A percentile compares a stretch with the other conserved stretches of the same genome.
Conservation (phyloP, 1,139 yeast genomes). For the Taphrina deformans region DNA sequence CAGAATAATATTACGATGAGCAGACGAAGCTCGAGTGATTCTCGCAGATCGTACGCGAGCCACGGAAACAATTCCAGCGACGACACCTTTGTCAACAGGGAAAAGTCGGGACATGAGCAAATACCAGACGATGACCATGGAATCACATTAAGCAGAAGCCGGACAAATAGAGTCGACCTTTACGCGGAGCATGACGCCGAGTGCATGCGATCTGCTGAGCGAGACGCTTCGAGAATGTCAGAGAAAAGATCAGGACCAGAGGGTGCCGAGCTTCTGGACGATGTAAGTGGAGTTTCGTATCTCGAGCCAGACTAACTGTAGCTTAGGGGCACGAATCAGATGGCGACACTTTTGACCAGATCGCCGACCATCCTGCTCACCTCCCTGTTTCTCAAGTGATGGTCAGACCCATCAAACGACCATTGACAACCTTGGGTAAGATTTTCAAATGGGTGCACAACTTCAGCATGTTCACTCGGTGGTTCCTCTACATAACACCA, state of each 20-base stretch:
- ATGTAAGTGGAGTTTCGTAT: background rate
- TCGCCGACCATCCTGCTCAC: constrained; percentile 28
- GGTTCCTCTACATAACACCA: constrained; percentile 33
- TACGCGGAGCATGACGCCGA: constrained; percentile 30
- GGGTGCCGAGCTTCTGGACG: background rate
- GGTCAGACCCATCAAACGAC: constrained; percentile 27
- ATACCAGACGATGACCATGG: background rate
- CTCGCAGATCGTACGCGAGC: background rate
- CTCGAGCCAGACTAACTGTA: background rate
- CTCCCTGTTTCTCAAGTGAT: constrained; percentile 19
- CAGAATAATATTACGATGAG: background rate
- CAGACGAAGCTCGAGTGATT: constrained; percentile 21
- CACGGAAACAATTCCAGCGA: constrained; percentile 14
- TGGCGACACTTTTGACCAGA: constrained; percentile 18
- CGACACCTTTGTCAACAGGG: constrained; percentile 11
- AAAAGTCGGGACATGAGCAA: background rate
- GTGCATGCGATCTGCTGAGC: constrained; percentile 21
- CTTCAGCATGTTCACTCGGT: constrained; percentile 30
- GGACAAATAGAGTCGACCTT: constrained; percentile 8
- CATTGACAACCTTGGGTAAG: constrained; percentile 33
- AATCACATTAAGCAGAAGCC: background rate
- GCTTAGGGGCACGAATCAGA: constrained; percentile 1
- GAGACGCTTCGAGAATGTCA: constrained; percentile 26
- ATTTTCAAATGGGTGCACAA: constrained; percentile 33
- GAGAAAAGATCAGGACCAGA: background rate